Conservation (phyloP, 495 filamentous ascomycete species). For the Xylaria castorea region DNA sequence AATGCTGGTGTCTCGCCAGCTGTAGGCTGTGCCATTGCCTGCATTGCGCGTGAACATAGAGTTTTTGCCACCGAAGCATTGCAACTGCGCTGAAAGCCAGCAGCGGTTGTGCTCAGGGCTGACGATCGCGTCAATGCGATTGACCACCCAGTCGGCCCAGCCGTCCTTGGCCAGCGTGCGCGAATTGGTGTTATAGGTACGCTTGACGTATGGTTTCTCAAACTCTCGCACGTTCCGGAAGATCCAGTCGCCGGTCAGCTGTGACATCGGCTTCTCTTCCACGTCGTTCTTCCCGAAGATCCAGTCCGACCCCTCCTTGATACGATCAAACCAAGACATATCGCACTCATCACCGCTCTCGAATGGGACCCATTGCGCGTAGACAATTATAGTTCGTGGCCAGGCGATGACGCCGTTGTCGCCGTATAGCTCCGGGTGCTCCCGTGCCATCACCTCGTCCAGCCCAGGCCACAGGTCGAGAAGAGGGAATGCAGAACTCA, state of each 20-base stretch:
- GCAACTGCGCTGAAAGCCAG: constrained; percentile 48
- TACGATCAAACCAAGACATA: constrained; percentile 46
- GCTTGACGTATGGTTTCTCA: constrained; percentile 50
- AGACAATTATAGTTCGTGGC: constrained; percentile 47
- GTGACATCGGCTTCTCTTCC: constrained; percentile 46
- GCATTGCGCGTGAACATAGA: constrained; percentile 47
- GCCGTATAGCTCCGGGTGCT: constrained; percentile 44
- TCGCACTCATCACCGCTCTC: constrained; percentile 41
- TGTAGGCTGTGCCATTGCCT: constrained; percentile 48
- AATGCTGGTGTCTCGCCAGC: constrained; percentile 50
- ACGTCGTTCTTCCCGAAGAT: constrained; percentile 33
- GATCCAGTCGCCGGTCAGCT: constrained; percentile 47
- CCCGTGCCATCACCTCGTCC: constrained; percentile 39
- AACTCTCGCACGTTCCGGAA: constrained; percentile 48
- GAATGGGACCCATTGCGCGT: constrained; percentile 53
- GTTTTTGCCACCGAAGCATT: constrained; percentile 47
- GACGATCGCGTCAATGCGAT: constrained; percentile 44
- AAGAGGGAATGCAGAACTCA: constrained; percentile 45
- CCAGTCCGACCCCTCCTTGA: constrained; percentile 40
- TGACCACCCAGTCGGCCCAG: constrained; percentile 45
- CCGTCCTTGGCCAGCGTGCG: constrained; percentile 42
- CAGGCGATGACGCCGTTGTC: constrained; percentile 40
- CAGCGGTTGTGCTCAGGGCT: constrained; percentile 40
- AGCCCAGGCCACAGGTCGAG: constrained; percentile 42
- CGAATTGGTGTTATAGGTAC: constrained; percentile 45